Conservation (phyloP, 148 eudicot species). For the Salicornia ramosissima region DNA sequence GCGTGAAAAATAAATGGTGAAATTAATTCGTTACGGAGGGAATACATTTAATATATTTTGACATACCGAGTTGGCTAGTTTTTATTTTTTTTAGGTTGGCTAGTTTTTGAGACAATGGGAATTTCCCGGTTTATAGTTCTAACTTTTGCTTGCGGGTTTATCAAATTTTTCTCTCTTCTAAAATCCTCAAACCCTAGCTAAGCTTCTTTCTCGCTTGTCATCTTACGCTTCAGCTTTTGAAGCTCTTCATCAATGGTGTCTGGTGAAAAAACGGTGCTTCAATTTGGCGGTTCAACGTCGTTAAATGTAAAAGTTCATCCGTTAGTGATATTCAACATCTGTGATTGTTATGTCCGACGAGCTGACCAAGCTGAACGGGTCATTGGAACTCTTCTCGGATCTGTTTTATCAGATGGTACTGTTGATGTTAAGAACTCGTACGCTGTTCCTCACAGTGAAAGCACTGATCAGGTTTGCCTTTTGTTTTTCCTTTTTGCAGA, state of each 20-base stretch:
- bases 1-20: no score
- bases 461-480: slow-evolving; percentile 75
- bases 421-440: slow-evolving; percentile 84
- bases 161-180: no score
- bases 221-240: neutral
- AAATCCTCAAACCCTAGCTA: no score
- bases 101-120: no score
- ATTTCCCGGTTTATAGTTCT: no score
- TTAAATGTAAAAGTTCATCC: slow-evolving; percentile 76
- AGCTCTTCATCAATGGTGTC: slow-evolving; percentile 41
- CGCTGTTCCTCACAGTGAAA: slow-evolving; percentile 90
- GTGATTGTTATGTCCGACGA: slow-evolving; percentile 81
- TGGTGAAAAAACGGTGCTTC: slow-evolving; percentile 50
- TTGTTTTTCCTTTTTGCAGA: neutral
- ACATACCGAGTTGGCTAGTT: no score
- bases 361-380: slow-evolving; percentile 94
- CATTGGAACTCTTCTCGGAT: slow-evolving; percentile 88
- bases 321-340: slow-evolving; percentile 77
- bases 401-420: slow-evolving; percentile 74
- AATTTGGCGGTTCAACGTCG: slow-evolving; percentile 41
- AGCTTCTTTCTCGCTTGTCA: slow-evolving; percentile 11
- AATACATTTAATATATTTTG: no score
- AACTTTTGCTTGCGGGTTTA: no score
- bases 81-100: no score
- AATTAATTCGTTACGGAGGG: no score